Conservation (phyloP, 2,329 filamentous ascomycete species). For the Hymenoscyphus fraxineus region DNA sequence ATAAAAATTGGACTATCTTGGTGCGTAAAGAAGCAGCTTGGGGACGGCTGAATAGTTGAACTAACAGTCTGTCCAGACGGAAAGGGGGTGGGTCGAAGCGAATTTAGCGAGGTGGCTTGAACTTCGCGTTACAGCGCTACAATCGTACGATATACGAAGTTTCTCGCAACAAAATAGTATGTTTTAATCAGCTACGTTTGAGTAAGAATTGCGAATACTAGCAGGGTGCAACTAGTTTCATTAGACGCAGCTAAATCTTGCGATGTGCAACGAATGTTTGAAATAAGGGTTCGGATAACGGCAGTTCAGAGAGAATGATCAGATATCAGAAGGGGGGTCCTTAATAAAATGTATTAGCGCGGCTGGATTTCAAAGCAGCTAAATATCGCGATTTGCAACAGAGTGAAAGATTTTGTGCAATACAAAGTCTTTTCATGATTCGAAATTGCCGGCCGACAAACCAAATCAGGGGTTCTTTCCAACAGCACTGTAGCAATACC, state of each 20-base stretch:
- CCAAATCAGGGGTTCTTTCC: background rate
- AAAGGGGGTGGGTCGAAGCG: background rate
- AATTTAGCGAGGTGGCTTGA: background rate
- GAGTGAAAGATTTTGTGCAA: background rate
- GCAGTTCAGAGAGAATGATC: background rate
- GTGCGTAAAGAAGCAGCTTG: background rate
- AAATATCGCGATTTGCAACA: background rate
- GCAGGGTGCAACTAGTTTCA: background rate
- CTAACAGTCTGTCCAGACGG: background rate
- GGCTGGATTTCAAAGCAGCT: background rate
- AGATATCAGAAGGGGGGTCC: background rate
- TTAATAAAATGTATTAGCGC: background rate
- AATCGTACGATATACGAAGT: background rate
- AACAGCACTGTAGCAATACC: background rate
- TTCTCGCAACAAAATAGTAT: background rate
- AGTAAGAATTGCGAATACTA: background rate
- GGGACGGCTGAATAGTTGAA: background rate
- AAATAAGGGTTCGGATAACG: background rate
- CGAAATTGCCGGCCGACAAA: background rate
- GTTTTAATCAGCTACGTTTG: background rate
- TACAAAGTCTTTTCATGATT: background rate
- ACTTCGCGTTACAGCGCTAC: background rate
- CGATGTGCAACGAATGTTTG: slow-evolving; percentile 6
- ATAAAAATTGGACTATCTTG: background rate
- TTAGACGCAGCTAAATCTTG: background rate